Evolutionary conservation across 805 yeast genomes (phyloP), one percentile per base, ranked within the genome.

Genomic region (Ogataea corticis): DNA sequence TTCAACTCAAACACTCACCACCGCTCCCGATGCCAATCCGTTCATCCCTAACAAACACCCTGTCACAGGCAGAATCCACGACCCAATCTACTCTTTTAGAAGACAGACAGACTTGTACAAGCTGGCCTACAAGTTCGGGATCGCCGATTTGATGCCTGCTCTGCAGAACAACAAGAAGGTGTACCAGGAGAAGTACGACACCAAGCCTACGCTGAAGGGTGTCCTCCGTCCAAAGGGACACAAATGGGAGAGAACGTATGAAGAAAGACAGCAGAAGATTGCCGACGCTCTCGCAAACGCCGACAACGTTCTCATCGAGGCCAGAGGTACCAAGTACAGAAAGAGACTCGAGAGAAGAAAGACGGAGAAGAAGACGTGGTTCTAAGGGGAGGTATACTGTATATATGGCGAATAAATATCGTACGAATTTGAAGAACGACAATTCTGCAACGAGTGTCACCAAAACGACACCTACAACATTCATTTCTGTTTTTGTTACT

Each of bases 11-110:
- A 78, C 87, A 2, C 69, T 79, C 23, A 82, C 87, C 17, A 70
- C 68, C 39, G 91, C 89, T 39, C 75, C 78, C 17, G 77, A 79
- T 49, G 86, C 90, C 55, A 91, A 91, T 66, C 97, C 97, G 42
- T 91, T 91, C 65, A 66, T 88, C 44, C 84, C 96, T 18, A 90
- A 88, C 65, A 85, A 77, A 59, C 90, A 90, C 64, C 89, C 95
- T 16, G 78, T 85, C 17, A 88, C 95, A 17, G 79, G 85, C n/a
- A 73, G 69, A 55, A 80, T 83, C 70, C 95, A 87, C 57, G 80
- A 81, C 48, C 87, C 97, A 19, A 75, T 80, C 54, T 87, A 79
- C 67, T 87, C 96, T 7, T 70, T 83, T 59, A 79, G 96, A 69
- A 79, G 92, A 58, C 90, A 87, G 59, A 80, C 91, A 15, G 96